Base-by-base conservation (phyloP, 352 stramenopile species). In the Hyphochytrium catenoides region DNA sequence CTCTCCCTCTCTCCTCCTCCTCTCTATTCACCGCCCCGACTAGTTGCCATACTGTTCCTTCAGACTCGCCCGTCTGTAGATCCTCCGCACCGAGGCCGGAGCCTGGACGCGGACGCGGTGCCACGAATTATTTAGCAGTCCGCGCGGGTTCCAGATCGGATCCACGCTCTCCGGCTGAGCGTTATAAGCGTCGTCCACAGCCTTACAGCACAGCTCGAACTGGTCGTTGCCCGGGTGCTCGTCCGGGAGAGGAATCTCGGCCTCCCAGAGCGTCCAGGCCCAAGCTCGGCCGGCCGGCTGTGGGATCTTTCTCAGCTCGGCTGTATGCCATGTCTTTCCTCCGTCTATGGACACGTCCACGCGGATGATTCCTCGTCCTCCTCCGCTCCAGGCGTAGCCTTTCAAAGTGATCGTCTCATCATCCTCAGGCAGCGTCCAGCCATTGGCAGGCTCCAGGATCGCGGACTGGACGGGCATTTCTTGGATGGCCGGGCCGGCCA, bases 61-160 rank as follows among this genome's bases (percentile, higher is more conserved):
- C n/a, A n/a, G n/a, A n/a, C n/a, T n/a, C n/a, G n/a, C n/a, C n/a
- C n/a, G n/a, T n/a, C n/a, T n/a, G n/a, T n/a, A n/a, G n/a, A n/a
- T n/a, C n/a, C n/a, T n/a, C n/a, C n/a, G n/a, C n/a, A n/a, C n/a
- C n/a, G n/a, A n/a, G n/a, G n/a, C n/a, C n/a, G n/a, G n/a, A n/a
- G n/a, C n/a, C n/a, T n/a, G 39, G 19, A 82, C 62, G n/a, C 55
- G 56, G 22, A 89, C 66, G 18, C 74, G 62, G 39, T 86, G 85
- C 84, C 86, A 98, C 17, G 73, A 75, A 47, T 97, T 97, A 48
- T 95, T 97, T 14, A 93, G 59, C 23, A 98, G 62, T 27, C 91
- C 91, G 33, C 87, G 63, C 48, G 97, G 78, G 65, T 97, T 98
- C 89, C 89, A 97, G 39, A 94, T 87, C 17, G 85, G 72, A 34